Evolutionary conservation across 164 flowering plant genomes (phyloP).

Genomic region (Chloranthus sessilifolius): DNA sequence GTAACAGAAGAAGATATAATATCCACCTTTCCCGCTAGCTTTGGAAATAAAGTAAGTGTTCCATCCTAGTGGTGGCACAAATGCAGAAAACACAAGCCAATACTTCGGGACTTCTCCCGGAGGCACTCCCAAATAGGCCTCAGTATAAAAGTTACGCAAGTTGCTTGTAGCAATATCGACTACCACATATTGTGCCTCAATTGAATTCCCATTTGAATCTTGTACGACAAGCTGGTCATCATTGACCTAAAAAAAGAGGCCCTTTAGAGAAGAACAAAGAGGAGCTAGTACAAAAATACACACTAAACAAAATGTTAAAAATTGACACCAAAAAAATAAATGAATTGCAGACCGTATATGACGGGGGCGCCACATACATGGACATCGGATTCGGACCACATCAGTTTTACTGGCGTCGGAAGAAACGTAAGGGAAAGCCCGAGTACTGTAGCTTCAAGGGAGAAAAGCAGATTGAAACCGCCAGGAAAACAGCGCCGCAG

Average conservation of each 20-base stretch:
- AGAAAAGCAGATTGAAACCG: too few relatives aligned
- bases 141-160: constrained; percentile 51
- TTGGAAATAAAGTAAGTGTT: constrained; percentile 72
- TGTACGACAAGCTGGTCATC: constrained; percentile 48
- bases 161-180: constrained; percentile 62
- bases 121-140: constrained; percentile 59
- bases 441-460: too few relatives aligned
- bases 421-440: too few relatives aligned
- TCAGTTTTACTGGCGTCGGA: too few relatives aligned
- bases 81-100: constrained; percentile 70
- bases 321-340: too few relatives aligned
- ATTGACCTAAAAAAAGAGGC: constrained; percentile 47
- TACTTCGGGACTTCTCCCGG: constrained; percentile 42
- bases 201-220: constrained; percentile 50
- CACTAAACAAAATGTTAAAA: too few relatives aligned
- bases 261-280: not conserved
- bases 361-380: too few relatives aligned
- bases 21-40: constrained; percentile 33
- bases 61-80: constrained; percentile 85
- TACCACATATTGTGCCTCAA: constrained; percentile 50
- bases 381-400: too few relatives aligned
- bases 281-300: too few relatives aligned
- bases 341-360: too few relatives aligned
- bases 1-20: not conserved
- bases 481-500: too few relatives aligned